Base-by-base conservation (phyloP, 2,329 filamentous ascomycete genomes). In the Ascochyta clinopodiicola region DNA sequence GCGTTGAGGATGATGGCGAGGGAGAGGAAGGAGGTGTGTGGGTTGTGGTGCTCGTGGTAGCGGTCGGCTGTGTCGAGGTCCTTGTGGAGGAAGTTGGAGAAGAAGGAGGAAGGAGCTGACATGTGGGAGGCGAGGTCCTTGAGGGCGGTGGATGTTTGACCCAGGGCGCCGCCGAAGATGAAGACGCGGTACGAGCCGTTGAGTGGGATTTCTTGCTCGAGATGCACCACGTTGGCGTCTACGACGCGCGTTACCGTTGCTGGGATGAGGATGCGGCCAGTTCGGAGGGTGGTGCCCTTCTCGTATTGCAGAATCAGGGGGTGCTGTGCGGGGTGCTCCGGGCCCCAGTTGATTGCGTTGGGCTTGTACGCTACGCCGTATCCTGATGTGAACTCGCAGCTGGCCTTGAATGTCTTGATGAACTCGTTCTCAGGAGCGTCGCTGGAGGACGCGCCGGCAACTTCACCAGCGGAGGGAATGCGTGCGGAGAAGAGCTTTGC, bases 121-220 rank as follows among this genome's bases (percentile, higher is more conserved):
- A 96, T 78, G 64, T 87, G 82, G 35, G 80, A 75, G 6, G 87
- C 86, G 43, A 97, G 84, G 70, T 96, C 91, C 17, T 79, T 71
- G 21, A 96, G 79, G 0, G 92, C 90, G 43, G 81, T 80, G 12
- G 86, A 88, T 42, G 81, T 80, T 13, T 59, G 64, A 7, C 78
- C 70, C 8, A 86, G 86, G 37, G 82, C 81, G 52, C 93, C 93
- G n/a, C 86, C 92, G 73, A 96, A 96, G 60, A 96, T 76, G 73
- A 92, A 96, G 57, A 96, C 82, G 51, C 92, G 85, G 82, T 93
- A 96, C 2, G 92, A 88, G 38, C 92, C 92, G 75, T 96, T 96
- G 56, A 93, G 81, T 0, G 92, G 92, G 29, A 96, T 84, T 70
- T 96, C 90, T 75, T 96, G 92, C 77, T 96, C 93, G 9, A 96